phyloP scores from a whole-genome alignment of 352 stramenopile genomes.

The Phytophthora meadii region DNA sequence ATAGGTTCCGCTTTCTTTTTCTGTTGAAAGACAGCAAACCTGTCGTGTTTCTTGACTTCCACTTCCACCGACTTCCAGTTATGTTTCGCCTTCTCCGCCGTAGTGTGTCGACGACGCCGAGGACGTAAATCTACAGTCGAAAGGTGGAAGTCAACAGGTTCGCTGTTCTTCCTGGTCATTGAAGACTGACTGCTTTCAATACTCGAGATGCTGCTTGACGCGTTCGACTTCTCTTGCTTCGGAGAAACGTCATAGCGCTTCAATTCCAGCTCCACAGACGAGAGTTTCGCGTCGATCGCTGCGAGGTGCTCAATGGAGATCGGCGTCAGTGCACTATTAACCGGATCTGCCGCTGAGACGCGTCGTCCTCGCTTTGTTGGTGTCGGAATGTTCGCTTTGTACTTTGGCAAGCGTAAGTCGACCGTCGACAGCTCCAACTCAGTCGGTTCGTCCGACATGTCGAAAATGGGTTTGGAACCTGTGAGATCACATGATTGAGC shows the following conservation, averaged over 20 bases:
- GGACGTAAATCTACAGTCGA: conserved; percentile 25
- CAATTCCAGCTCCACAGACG: conserved; percentile 25
- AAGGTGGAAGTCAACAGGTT: conserved; percentile 22
- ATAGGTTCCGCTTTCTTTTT: conserved; percentile 20
- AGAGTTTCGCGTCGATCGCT: conserved; percentile 29
- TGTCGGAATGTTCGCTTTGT: conserved; percentile 13
- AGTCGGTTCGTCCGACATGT: conserved; percentile 14
- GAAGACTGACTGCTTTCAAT: neutral
- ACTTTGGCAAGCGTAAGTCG: conserved; percentile 28
- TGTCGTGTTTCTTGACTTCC: neutral
- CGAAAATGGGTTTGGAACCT: conserved; percentile 7
- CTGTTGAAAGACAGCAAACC: conserved; percentile 9
- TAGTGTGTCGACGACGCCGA: conserved; percentile 24
- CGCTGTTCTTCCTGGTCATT: conserved; percentile 4
- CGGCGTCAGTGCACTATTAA: conserved; percentile 20
- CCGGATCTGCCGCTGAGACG: conserved; percentile 4
- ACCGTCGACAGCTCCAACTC: conserved; percentile 20
- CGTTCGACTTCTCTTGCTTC: neutral
- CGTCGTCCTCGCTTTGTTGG: conserved; percentile 23
- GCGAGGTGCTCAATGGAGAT: conserved; percentile 26
- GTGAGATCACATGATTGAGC: conserved; percentile 14
- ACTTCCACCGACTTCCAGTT: conserved; percentile 5
- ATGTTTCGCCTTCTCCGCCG: conserved; percentile 3
- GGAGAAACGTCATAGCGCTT: conserved; percentile 16
- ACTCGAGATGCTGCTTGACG: neutral